Evolutionary conservation across 306 rosid species (phyloP).

Genomic region (Dalbergia cochinchinensis): DNA sequence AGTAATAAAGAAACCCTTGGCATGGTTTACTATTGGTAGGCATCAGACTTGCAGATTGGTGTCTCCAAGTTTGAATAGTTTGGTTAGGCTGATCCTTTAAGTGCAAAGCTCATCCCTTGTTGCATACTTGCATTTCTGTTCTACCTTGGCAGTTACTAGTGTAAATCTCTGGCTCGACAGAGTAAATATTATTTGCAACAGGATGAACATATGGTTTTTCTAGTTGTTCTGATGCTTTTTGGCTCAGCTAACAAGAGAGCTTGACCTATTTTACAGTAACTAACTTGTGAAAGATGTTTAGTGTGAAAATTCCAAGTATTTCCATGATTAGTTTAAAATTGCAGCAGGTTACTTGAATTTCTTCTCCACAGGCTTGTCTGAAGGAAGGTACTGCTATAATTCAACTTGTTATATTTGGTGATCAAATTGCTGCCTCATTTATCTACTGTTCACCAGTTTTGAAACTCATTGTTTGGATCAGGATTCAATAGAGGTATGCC

Average conservation of each 20-base stretch:
- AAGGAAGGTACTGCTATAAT: slow-evolving; percentile 97
- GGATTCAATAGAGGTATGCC: slow-evolving; percentile 99
- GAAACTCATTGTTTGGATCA: slow-evolving; percentile 97
- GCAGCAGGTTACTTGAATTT: slow-evolving; percentile 93
- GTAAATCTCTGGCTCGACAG: slow-evolving; percentile 14
- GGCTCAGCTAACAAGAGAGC: slow-evolving; percentile 38
- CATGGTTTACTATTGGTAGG: neutral
- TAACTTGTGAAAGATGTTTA: slow-evolving; percentile 48
- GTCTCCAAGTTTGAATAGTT: slow-evolving; percentile 26
- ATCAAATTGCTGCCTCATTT: slow-evolving; percentile 93
- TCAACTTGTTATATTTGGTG: slow-evolving; percentile 98
- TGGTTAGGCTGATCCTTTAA: slow-evolving; percentile 35
- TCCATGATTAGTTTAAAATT: slow-evolving; percentile 74
- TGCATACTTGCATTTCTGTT: slow-evolving; percentile 20
- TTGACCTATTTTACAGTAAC: slow-evolving; percentile 37
- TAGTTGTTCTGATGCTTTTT: slow-evolving; percentile 47
- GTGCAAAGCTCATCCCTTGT: slow-evolving; percentile 28
- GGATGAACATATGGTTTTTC: slow-evolving; percentile 26
- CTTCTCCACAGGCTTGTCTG: slow-evolving; percentile 97
- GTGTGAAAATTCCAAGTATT: slow-evolving; percentile 54
- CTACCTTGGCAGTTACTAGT: neutral
- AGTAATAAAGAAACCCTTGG: slow-evolving; percentile 16
- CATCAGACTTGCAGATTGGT: slow-evolving; percentile 22
- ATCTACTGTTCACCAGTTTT: slow-evolving; percentile 98
- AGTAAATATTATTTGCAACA: slow-evolving; percentile 24